These are phyloP conservation scores for Globisporangium iwayamae DNA, from an alignment of 352 stramenopile genomes.

Conservation along the genomic window DNA sequence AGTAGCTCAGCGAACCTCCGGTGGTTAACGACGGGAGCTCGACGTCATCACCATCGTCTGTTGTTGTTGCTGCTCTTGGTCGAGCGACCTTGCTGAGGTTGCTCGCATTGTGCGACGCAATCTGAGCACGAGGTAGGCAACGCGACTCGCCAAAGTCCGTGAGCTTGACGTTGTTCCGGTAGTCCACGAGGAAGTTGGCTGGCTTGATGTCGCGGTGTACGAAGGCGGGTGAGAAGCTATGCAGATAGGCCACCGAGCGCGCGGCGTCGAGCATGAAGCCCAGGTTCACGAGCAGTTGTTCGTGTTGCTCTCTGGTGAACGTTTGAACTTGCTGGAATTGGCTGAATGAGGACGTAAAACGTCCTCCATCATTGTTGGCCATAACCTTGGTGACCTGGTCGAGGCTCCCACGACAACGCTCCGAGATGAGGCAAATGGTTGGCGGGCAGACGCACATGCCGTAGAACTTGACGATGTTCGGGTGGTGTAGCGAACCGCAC, in stretches of 20 bases:
- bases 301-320: neutral
- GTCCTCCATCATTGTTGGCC: neutral
- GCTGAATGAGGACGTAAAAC: neutral
- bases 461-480: slow-evolving; percentile 82
- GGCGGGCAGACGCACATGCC: slow-evolving; percentile 78
- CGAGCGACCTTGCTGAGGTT: neutral
- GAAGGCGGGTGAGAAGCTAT: neutral
- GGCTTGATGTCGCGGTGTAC: neutral
- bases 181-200: neutral
- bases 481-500: slow-evolving; percentile 63
- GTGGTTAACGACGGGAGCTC: neutral
- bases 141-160: slow-evolving; percentile 67
- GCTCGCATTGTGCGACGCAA: neutral
- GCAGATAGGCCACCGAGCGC: neutral
- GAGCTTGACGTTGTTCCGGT: slow-evolving; percentile 46
- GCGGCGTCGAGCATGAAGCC: neutral
- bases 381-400: neutral
- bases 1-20: neutral
- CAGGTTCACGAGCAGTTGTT: neutral
- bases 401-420: slow-evolving; percentile 29
- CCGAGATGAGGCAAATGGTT: slow-evolving; percentile 68
- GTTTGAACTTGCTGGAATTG: neutral
- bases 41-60: neutral
- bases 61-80: neutral
- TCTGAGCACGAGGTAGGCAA: slow-evolving; percentile 23